Evolutionary conservation across 2,329 filamentous ascomycete genomes (phyloP).

Genomic region (Hymenoscyphus salicellus): DNA sequence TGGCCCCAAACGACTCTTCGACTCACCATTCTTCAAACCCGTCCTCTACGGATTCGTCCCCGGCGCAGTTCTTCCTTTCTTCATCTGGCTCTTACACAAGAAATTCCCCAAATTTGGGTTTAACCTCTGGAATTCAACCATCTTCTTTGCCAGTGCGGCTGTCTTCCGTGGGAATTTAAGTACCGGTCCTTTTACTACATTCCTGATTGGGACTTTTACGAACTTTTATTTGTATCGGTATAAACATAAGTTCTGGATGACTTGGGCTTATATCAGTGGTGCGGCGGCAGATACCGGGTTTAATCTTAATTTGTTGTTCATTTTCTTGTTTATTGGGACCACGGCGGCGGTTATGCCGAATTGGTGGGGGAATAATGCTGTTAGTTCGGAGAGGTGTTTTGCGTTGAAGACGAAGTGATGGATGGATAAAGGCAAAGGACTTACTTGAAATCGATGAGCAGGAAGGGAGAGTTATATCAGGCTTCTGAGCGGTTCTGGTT

Average conservation of each 20-base stretch:
- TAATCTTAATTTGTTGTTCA: constrained; percentile 58
- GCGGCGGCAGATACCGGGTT: constrained; percentile 62
- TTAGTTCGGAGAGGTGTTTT: constrained; percentile 58
- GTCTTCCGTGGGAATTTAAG: constrained; percentile 60
- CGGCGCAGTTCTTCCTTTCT: constrained; percentile 44
- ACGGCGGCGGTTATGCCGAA: constrained; percentile 59
- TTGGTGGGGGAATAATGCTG: constrained; percentile 61
- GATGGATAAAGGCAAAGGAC: too few species aligned
- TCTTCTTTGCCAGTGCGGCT: constrained; percentile 55
- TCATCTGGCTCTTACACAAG: constrained; percentile 51
- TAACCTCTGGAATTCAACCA: constrained; percentile 60
- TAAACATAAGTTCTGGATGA: constrained; percentile 55
- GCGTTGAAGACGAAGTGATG: constrained; percentile 38
- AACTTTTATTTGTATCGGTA: constrained; percentile 58
- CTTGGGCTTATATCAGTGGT: constrained; percentile 61
- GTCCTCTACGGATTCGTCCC: constrained; percentile 54
- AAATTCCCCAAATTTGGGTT: constrained; percentile 50
- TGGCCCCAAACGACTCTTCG: constrained; percentile 32
- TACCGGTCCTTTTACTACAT: constrained; percentile 57
- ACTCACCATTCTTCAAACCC: constrained; percentile 38
- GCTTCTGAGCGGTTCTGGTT: too few species aligned
- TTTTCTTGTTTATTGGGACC: constrained; percentile 57
- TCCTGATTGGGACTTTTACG: constrained; percentile 57
- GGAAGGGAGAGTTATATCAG: too few species aligned
- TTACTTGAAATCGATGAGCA: too few species aligned